These are phyloP conservation scores for Gossypium sturtianum DNA, from an alignment of 345 rosid genomes.

Conservation along the genomic window DNA sequence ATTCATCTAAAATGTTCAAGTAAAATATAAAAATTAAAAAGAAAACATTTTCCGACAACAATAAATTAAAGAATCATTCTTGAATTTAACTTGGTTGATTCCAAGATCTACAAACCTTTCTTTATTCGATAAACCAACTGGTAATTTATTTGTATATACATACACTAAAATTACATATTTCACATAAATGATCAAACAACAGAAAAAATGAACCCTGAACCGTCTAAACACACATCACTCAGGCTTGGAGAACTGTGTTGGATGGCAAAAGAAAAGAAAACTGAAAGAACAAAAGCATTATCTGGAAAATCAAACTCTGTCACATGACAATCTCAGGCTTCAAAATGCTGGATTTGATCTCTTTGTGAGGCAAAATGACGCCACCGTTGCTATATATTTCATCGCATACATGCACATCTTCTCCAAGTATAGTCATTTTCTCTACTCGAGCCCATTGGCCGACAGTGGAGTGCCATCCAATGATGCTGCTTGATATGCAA, in stretches of 20 bases:
- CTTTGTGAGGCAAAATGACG: slow-evolving; percentile 95
- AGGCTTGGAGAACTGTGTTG: not conserved
- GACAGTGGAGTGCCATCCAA: slow-evolving; percentile 96
- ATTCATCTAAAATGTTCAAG: too few species aligned
- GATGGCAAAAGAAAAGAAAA: not conserved
- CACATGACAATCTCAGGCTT: slow-evolving; percentile 99
- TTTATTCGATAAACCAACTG: not conserved
- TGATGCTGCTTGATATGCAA: slow-evolving; percentile 84
- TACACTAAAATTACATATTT: slow-evolving; percentile 17
- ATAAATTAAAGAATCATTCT: too few species aligned
- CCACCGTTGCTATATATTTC: slow-evolving; percentile 96
- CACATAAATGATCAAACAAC: slow-evolving; percentile 10
- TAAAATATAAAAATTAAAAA: too few species aligned
- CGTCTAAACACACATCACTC: slow-evolving; percentile 4
- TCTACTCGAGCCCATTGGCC: slow-evolving; percentile 96
- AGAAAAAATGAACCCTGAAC: slow-evolving; percentile 10
- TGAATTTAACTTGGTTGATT: not conserved
- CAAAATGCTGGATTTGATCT: slow-evolving; percentile 91
- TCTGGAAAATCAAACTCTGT: slow-evolving; percentile 11
- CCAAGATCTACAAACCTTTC: not conserved
- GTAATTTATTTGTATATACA: slow-evolving; percentile 23
- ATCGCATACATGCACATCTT: slow-evolving; percentile 90
- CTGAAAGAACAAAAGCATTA: slow-evolving; percentile 3
- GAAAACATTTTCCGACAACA: too few species aligned
- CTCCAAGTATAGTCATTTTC: slow-evolving; percentile 96